These are phyloP conservation scores for Trametes elegans DNA, from an alignment of 768 basidiomycete genomes.

Conservation along the genomic window DNA sequence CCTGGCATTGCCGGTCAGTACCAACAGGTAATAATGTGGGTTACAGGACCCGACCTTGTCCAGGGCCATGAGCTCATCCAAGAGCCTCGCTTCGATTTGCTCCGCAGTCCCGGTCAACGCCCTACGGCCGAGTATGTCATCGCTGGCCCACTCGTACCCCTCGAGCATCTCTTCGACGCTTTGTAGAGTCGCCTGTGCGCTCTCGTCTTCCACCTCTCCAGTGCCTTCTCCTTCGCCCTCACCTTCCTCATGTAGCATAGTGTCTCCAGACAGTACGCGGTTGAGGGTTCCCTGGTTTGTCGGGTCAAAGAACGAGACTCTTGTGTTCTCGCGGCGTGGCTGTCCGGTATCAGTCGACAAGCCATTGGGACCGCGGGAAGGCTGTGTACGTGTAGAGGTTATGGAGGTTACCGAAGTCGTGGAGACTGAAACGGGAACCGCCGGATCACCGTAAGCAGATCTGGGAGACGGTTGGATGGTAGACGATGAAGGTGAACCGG, in stretches of 20 bases:
- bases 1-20: constrained; percentile 44
- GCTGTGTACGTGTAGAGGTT: constrained; percentile 1
- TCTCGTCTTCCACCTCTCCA: constrained; percentile 42
- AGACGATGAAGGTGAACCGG: constrained; percentile 12
- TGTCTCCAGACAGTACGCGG: constrained; percentile 53
- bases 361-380: constrained; percentile 13
- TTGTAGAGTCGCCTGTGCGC: constrained; percentile 75
- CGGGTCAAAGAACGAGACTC: constrained; percentile 82
- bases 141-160: constrained; percentile 95
- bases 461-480: constrained; percentile 16
- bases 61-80: constrained; percentile 88
- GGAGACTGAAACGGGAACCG: neutral
- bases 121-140: constrained; percentile 66
- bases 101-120: constrained; percentile 76
- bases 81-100: constrained; percentile 83
- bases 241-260: constrained; percentile 32
- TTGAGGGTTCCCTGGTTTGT: constrained; percentile 73
- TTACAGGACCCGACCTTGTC: too few relatives aligned
- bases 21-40: too few relatives aligned
- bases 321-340: constrained; percentile 59
- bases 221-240: constrained; percentile 49
- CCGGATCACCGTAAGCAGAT: constrained; percentile 11
- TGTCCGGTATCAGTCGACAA: constrained; percentile 31
- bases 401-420: neutral
- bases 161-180: constrained; percentile 99